Evolutionary conservation across 495 filamentous ascomycete species (phyloP).

Genomic region (Daldinia caldariorum): DNA sequence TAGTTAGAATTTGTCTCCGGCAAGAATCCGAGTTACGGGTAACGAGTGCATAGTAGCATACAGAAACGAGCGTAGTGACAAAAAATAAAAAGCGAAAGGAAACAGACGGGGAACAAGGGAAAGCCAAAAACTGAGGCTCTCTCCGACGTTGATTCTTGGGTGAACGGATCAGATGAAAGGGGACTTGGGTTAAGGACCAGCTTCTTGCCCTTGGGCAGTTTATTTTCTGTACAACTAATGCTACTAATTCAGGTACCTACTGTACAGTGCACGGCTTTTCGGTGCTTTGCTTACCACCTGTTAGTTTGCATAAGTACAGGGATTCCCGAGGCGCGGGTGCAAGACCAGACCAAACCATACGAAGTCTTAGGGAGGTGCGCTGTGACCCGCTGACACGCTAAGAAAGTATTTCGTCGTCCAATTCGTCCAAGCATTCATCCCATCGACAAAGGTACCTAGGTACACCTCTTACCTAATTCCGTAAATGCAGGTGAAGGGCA

Average conservation of each 20-base stretch:
- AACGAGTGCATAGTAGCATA: constrained; percentile 46
- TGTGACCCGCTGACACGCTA: constrained; percentile 29
- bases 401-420: neutral
- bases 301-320: constrained; percentile 32
- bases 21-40: constrained; percentile 36
- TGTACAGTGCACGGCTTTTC: constrained; percentile 28
- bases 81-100: constrained; percentile 39
- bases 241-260: constrained; percentile 6
- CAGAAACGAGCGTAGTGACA: constrained; percentile 46
- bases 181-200: constrained; percentile 27
- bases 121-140: constrained; percentile 39
- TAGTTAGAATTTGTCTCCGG: constrained; percentile 15
- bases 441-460: too few species aligned
- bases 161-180: constrained; percentile 37
- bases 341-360: constrained; percentile 42
- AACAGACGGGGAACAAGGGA: constrained; percentile 33
- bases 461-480: too few species aligned
- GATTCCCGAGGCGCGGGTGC: constrained; percentile 39
- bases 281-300: constrained; percentile 3
- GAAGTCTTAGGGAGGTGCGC: constrained; percentile 38
- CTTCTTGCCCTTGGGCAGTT: constrained; percentile 36
- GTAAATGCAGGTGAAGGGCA: constrained; percentile 7
- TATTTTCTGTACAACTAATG: constrained; percentile 40
- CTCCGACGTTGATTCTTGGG: constrained; percentile 29
- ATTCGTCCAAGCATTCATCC: too few species aligned